phyloP scores from a whole-genome alignment of 306 rosid species.

The Delonix regia region DNA sequence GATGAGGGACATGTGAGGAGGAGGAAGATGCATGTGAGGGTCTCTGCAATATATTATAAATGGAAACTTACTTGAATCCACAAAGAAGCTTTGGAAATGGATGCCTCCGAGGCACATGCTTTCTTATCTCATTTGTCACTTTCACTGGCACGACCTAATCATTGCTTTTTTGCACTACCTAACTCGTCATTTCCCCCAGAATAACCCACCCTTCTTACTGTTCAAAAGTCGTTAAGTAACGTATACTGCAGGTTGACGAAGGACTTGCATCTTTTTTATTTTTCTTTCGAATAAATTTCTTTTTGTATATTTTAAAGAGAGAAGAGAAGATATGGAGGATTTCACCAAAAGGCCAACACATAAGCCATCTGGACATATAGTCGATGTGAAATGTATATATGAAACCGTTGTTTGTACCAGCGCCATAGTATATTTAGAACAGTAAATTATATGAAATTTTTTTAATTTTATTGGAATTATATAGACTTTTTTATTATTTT shows the following conservation, averaged over 20 bases:
- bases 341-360: no score
- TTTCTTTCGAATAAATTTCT: no score
- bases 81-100: conserved; percentile 13
- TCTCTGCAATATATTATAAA: conserved; percentile 22
- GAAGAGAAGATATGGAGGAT: no score
- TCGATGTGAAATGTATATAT: no score
- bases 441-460: no score
- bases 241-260: not conserved
- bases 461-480: no score
- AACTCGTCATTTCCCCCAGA: conserved; percentile 6
- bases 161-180: not conserved
- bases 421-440: no score
- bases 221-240: not conserved
- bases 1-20: conserved; percentile 36
- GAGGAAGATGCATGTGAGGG: conserved; percentile 26
- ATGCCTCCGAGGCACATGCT: conserved; percentile 23
- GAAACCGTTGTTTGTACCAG: no score
- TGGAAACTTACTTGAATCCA: conserved; percentile 6
- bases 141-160: conserved; percentile 20
- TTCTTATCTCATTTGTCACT: conserved; percentile 2
- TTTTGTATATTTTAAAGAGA: no score
- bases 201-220: not conserved
- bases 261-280: no score
- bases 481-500: no score
- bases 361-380: no score